Conservation (phyloP, 768 basidiomycete genomes). For the Tylopilus subfusipes region DNA sequence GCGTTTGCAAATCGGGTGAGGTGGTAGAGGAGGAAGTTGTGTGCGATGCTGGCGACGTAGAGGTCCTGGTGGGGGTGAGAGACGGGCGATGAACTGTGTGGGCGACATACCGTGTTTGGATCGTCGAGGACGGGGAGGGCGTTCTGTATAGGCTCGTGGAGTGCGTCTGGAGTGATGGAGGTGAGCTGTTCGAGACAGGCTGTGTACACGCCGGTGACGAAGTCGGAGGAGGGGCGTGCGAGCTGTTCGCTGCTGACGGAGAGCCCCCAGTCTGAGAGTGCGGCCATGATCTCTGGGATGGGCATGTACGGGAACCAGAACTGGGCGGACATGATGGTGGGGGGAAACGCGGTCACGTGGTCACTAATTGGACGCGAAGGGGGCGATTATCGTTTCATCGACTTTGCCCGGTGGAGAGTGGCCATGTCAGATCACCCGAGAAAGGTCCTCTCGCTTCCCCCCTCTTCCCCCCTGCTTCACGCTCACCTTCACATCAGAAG, state of each 20-base stretch:
- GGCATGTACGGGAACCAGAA: conserved; percentile 68
- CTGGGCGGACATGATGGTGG: conserved; percentile 28
- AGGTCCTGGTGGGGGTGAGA: conserved; percentile 51
- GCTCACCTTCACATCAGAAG: conserved; percentile 22
- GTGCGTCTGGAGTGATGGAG: conserved; percentile 52
- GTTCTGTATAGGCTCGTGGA: conserved; percentile 57
- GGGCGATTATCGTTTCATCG: conserved; percentile 14
- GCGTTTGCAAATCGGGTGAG: conserved; percentile 72
- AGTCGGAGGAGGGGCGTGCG: conserved; percentile 60
- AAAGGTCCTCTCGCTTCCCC: conserved; percentile 8
- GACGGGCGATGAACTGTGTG: rapidly evolving
- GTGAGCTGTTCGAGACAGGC: conserved; percentile 73
- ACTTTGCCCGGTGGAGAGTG: background rate
- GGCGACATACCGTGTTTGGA: conserved; percentile 49
- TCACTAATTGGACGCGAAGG: conserved; percentile 7
- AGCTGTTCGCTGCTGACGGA: conserved; percentile 67
- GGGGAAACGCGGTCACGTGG: conserved; percentile 29
- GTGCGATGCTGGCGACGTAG: conserved; percentile 53
- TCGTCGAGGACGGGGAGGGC: conserved; percentile 49
- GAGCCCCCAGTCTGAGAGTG: conserved; percentile 67
- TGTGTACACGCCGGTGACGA: conserved; percentile 65
- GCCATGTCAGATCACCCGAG: conserved; percentile 6
- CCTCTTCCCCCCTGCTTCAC: background rate
- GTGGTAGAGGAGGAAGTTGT: conserved; percentile 67
- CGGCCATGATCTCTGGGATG: conserved; percentile 57